Evolutionary conservation across 441 rosid genomes (phyloP).

Genomic region (Raphanus hybrid): DNA sequence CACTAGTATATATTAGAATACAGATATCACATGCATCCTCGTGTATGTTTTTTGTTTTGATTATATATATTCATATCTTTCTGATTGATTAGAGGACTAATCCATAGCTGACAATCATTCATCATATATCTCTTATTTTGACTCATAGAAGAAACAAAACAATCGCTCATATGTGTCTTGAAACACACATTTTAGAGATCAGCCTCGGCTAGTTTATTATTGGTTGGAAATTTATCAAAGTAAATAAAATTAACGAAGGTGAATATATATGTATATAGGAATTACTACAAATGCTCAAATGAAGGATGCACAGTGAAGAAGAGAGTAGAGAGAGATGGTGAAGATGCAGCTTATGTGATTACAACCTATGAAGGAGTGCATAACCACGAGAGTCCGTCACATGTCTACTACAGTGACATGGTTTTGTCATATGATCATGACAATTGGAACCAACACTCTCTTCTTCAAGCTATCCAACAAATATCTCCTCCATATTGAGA

Average conservation of each 20-base stretch:
- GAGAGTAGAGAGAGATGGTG: too few species aligned
- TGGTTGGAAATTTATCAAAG: not conserved
- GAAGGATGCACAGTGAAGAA: too few species aligned
- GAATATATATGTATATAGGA: not conserved
- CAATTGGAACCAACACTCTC: constrained; percentile 43
- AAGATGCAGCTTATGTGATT: too few species aligned
- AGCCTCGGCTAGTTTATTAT: not conserved
- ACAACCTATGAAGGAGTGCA: constrained; percentile 54
- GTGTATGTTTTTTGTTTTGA: constrained; percentile 6
- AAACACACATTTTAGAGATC: not conserved
- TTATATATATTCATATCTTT: not conserved
- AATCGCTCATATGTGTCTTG: not conserved
- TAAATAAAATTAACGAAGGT: not conserved
- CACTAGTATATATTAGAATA: constrained; percentile 28
- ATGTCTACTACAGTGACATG: constrained; percentile 49
- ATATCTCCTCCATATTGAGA: constrained; percentile 27
- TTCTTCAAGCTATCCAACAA: constrained; percentile 40
- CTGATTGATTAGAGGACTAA: not conserved
- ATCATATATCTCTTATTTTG: not conserved
- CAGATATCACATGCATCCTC: constrained; percentile 19
- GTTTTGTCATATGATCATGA: constrained; percentile 38
- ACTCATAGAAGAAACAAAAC: constrained; percentile 23
- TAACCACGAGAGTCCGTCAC: constrained; percentile 65
- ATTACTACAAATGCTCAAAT: too few species aligned
- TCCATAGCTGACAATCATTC: constrained; percentile 5